Evolutionary conservation across 495 filamentous ascomycete genomes (phyloP).

Genomic region (Talaromyces thailandensis): DNA sequence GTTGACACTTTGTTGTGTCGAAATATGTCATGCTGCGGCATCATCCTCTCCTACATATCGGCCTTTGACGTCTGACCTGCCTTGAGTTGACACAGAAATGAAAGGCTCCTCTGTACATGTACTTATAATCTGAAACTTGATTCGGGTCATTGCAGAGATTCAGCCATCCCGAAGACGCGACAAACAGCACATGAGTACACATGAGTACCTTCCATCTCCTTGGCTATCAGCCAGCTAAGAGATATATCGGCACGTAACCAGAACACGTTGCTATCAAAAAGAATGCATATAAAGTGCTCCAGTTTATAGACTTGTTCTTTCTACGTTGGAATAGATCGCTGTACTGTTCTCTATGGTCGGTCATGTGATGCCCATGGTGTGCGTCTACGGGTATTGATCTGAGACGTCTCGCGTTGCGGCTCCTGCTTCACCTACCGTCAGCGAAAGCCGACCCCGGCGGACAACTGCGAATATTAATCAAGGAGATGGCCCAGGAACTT

Average conservation of each 20-base stretch:
- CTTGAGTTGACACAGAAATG: neutral
- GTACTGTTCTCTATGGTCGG: neutral
- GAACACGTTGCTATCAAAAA: neutral
- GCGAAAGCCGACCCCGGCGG: neutral
- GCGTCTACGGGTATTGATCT: neutral
- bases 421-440: constrained; percentile 1
- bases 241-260: neutral
- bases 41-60: neutral
- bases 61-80: neutral
- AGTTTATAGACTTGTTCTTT: neutral
- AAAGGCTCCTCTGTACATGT: neutral
- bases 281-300: neutral
- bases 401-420: constrained; percentile 3
- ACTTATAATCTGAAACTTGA: neutral
- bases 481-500: neutral
- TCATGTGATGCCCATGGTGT: neutral
- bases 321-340: neutral
- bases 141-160: neutral
- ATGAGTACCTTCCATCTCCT: neutral
- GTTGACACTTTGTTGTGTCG: neutral
- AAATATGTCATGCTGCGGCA: neutral
- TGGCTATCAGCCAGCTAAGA: neutral
- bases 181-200: neutral
- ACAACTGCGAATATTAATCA: neutral
- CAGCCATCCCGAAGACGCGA: neutral